Conservation (phyloP, 1,139 yeast genomes). For the Debaryomyces robertsiae region DNA sequence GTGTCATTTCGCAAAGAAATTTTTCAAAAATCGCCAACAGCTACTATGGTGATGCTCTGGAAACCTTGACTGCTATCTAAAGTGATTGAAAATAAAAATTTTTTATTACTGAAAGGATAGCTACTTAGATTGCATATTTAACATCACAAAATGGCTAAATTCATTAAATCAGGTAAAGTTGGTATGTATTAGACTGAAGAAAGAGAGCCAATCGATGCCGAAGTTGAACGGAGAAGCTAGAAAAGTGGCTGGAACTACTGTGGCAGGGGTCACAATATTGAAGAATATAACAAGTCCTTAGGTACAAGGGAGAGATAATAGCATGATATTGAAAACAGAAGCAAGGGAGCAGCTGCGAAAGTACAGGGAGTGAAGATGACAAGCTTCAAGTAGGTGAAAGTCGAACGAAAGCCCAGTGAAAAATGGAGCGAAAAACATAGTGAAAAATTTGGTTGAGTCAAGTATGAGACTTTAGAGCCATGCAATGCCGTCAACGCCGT, state of each 20-base stretch:
- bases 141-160: constrained; percentile 77
- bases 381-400: neutral
- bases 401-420: neutral
- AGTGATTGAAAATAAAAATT: constrained; percentile 13
- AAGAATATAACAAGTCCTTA: too few species aligned
- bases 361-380: neutral
- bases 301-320: too few species aligned
- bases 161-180: constrained; percentile 99
- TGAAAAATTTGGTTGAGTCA: constrained; percentile 2
- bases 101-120: constrained; percentile 11
- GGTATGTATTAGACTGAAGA: constrained; percentile 61
- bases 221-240: neutral
- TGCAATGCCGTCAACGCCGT: constrained; percentile 1
- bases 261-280: too few species aligned
- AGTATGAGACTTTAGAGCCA: neutral
- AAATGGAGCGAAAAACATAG: neutral
- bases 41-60: constrained; percentile 9
- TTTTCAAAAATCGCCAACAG: constrained; percentile 5
- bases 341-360: too few species aligned
- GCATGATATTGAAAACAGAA: too few species aligned
- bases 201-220: constrained; percentile 4
- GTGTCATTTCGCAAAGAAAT: constrained; percentile 3
- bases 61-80: constrained; percentile 7
- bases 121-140: constrained; percentile 15
- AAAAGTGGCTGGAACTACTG: too few species aligned